These are phyloP conservation scores for Aspergillus tamarii DNA, from an alignment of 2,329 filamentous ascomycete species.

Conservation along the genomic window DNA sequence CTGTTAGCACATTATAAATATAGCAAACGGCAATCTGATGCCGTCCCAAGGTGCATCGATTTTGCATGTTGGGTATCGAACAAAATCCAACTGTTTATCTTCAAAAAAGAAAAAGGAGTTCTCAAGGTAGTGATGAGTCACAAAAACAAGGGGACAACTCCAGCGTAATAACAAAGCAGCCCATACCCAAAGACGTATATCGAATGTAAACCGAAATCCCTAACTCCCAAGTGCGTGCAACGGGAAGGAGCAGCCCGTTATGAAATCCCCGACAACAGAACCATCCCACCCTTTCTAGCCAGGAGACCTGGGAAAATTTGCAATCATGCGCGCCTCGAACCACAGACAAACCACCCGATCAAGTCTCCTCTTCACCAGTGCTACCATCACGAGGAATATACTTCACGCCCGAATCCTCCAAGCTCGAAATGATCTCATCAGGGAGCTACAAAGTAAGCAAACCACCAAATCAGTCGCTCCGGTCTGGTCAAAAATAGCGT, in stretches of 20 bases:
- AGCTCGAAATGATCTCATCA: constrained; percentile 58
- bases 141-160: constrained; percentile 3
- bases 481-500: background rate
- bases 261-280: background rate
- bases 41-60: constrained; percentile 7
- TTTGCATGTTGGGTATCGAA: constrained; percentile 12
- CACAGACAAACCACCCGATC: constrained; percentile 7
- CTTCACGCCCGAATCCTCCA: constrained; percentile 63
- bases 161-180: constrained; percentile 3
- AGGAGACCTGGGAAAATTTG: background rate
- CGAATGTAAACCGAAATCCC: background rate
- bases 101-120: background rate
- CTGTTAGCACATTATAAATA: constrained; percentile 1
- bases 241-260: background rate
- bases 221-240: constrained; percentile 12
- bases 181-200: constrained; percentile 1
- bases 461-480: background rate
- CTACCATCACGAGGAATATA: constrained; percentile 62
- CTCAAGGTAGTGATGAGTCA: background rate
- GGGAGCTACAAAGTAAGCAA: constrained; percentile 47
- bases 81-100: constrained; percentile 3
- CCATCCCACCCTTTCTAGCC: background rate
- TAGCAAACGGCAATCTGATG: constrained; percentile 8
- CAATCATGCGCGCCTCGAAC: background rate
- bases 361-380: constrained; percentile 48